Evolutionary conservation across 768 basidiomycete species (phyloP).

Genomic region (Leccinum variicolor): DNA sequence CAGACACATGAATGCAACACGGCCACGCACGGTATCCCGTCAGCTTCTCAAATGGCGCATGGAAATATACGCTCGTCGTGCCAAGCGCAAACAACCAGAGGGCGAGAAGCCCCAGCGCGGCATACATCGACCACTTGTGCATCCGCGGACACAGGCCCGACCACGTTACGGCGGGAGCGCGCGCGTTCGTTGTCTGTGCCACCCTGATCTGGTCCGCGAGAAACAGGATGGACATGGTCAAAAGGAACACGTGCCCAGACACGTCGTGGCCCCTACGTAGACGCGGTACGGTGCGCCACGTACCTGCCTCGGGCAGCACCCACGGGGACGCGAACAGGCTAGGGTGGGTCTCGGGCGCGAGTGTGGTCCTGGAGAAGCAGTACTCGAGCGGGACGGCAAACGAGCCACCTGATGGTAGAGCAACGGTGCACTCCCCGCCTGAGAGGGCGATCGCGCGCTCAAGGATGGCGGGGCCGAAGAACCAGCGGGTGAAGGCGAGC

Average conservation of each 20-base stretch:
- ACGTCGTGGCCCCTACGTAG: conserved; percentile 86
- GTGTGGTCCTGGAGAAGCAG: conserved; percentile 47
- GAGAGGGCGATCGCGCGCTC: conserved; percentile 61
- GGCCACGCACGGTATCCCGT: conserved; percentile 72
- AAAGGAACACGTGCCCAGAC: conserved; percentile 89
- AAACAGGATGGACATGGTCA: conserved; percentile 76
- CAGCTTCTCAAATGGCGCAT: conserved; percentile 82
- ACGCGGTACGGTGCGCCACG: conserved; percentile 53
- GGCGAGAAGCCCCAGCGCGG: conserved; percentile 46
- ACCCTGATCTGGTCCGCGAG: conserved; percentile 64
- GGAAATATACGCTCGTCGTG: conserved; percentile 90
- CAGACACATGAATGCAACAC: background rate
- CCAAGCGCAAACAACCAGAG: conserved; percentile 73
- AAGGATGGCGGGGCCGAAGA: conserved; percentile 79
- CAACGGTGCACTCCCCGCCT: conserved; percentile 75
- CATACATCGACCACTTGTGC: conserved; percentile 47
- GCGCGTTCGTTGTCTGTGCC: conserved; percentile 44
- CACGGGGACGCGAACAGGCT: conserved; percentile 49
- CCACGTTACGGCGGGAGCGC: background rate
- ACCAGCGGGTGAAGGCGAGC: conserved; percentile 79
- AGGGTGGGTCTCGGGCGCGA: conserved; percentile 64
- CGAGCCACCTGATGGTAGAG: conserved; percentile 51
- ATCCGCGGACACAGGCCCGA: conserved; percentile 35
- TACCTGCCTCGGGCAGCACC: conserved; percentile 30
- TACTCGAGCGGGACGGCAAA: conserved; percentile 53